Conservation (phyloP, 2,329 filamentous ascomycete genomes). For the Colletotrichum nymphaeae region DNA sequence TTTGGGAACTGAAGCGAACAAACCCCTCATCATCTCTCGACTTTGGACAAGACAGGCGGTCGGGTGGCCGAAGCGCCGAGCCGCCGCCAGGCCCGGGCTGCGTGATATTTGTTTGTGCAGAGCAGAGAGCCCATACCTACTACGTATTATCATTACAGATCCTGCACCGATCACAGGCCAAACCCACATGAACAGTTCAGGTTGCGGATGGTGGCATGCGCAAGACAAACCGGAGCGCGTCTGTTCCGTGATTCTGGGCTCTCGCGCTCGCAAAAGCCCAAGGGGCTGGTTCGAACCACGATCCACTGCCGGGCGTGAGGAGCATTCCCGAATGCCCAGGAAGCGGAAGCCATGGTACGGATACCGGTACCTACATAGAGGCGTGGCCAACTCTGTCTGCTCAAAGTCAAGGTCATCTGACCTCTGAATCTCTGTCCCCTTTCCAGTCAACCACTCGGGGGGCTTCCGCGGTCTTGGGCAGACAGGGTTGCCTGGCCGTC, state of each 20-base stretch:
- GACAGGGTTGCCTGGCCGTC: background rate
- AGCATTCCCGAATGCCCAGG: background rate
- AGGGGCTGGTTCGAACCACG: background rate
- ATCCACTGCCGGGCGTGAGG: background rate
- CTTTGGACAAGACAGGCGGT: background rate
- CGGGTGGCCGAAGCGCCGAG: background rate
- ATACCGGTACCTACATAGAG: background rate
- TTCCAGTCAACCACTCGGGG: constrained; percentile 5
- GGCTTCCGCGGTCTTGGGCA: background rate
- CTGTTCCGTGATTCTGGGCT: background rate
- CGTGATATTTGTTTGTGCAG: background rate
- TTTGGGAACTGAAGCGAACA: background rate
- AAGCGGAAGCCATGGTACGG: background rate
- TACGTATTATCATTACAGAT: background rate
- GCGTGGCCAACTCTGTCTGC: background rate
- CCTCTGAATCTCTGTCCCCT: background rate
- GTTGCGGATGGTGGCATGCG: background rate
- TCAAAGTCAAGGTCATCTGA: background rate
- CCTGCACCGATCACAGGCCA: background rate
- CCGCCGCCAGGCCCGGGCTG: background rate
- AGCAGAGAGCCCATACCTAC: background rate
- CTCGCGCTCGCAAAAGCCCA: background rate
- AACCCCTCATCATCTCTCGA: background rate
- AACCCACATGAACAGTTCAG: background rate
- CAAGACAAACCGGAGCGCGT: background rate